These are phyloP conservation scores for Ceratocystis ficicola DNA, from an alignment of 2,329 filamentous ascomycete species.

Conservation along the genomic window DNA sequence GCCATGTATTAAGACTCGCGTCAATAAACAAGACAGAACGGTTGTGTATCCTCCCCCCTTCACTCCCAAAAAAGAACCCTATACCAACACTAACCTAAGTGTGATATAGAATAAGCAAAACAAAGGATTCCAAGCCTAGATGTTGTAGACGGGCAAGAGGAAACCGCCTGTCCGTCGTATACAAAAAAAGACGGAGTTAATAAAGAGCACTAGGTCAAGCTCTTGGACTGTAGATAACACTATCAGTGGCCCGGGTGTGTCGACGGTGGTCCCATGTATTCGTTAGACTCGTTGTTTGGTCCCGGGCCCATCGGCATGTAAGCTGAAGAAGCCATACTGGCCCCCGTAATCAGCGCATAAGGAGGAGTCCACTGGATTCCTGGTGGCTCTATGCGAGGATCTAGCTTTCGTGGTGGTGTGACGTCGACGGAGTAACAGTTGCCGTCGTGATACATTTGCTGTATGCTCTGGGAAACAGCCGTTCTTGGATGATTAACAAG, in stretches of 20 bases:
- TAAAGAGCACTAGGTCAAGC: background rate
- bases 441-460: conserved; percentile 8
- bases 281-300: background rate
- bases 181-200: background rate
- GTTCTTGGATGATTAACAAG: conserved; percentile 10
- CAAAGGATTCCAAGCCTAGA: background rate
- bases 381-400: conserved; percentile 4
- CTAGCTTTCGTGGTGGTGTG: background rate
- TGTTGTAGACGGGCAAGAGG: background rate
- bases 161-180: no score
- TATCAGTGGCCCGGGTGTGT: background rate
- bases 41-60: background rate
- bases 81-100: background rate
- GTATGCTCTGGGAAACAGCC: conserved; percentile 10
- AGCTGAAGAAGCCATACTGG: background rate
- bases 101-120: background rate
- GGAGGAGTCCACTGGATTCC: background rate
- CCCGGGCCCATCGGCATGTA: conserved; percentile 4
- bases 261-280: background rate
- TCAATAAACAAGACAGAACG: conserved; percentile 4
- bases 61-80: no score
- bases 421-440: conserved; percentile 4
- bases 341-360: background rate
- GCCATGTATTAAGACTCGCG: background rate
- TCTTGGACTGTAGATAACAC: background rate